These are phyloP conservation scores for Pichia norvegensis DNA, from an alignment of 1,139 yeast species.

Conservation along the genomic window DNA sequence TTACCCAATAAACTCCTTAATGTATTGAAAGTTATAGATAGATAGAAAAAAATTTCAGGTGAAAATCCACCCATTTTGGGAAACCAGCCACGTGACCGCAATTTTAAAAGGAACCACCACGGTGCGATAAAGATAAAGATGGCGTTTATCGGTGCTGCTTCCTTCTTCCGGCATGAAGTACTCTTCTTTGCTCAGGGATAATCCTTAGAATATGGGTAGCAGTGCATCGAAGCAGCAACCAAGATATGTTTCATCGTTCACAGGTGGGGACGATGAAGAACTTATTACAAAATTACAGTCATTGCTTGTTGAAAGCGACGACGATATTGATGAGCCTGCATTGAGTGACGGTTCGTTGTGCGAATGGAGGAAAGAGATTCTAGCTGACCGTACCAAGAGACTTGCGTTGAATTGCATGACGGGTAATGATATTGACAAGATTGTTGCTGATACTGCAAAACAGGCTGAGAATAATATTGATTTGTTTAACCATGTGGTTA, in stretches of 20 bases:
- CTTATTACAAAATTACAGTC: slow-evolving; percentile 25
- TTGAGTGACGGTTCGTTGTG: slow-evolving; percentile 31
- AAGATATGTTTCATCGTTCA: slow-evolving; percentile 12
- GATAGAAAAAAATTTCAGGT: slow-evolving; percentile 4
- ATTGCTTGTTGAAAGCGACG: slow-evolving; percentile 11
- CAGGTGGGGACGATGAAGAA: slow-evolving; percentile 24
- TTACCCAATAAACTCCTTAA: neutral
- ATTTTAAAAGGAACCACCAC: neutral
- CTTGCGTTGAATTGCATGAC: slow-evolving; percentile 56
- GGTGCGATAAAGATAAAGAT: neutral
- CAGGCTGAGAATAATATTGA: slow-evolving; percentile 36
- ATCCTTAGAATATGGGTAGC: slow-evolving; percentile 21
- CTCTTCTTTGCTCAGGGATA: neutral
- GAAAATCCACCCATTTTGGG: neutral
- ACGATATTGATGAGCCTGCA: slow-evolving; percentile 5
- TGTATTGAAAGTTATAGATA: neutral
- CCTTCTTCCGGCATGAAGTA: neutral
- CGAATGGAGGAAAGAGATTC: slow-evolving; percentile 46
- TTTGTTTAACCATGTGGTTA: slow-evolving; percentile 47
- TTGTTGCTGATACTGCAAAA: slow-evolving; percentile 35
- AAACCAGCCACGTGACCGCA: neutral
- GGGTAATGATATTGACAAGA: slow-evolving; percentile 38
- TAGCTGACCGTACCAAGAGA: slow-evolving; percentile 46
- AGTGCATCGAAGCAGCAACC: slow-evolving; percentile 19
- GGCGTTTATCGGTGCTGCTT: neutral